Evolutionary conservation across 2,329 filamentous ascomycete genomes (phyloP), one percentile per base, ranked within the genome.

Genomic region (Setomelanomma holmii): DNA sequence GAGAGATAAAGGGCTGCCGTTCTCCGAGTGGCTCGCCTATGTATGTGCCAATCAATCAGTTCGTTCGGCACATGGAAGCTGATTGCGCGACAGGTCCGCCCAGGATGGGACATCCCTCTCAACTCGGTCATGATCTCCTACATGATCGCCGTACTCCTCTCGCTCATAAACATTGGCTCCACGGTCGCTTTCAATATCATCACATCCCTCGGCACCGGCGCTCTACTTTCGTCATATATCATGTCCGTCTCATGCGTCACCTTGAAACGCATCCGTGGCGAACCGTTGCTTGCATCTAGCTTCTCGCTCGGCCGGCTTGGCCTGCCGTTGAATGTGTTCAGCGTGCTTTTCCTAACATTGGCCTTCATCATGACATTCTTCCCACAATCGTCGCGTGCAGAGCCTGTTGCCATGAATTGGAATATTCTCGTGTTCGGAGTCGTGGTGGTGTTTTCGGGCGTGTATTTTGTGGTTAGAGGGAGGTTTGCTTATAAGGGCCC

Each of bases 331-430:
- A 79, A 78, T 38, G 54, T 62, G 4, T 36, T 76, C 6, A 72
- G 68, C 1, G 46, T 77, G 7, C 11, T 65, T 2, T 78, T 78
- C 49, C 51, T 71, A 1, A 21, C 54, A 16, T 72, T 73, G 47
- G 63, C 66, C 0, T 72, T 76, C 49, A 63, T 78, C 44, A 59
- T 80, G 50, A 69, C 72, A 1, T 80, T 81, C 52, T 81, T 80
- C 49, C 78, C 78, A 0, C 54, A 61, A 34, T 51, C 39, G 11
- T 60, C 64, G 1, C 51, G 56, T 0, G 54, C 58, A 20, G 33
- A 46, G 5, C 39, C 49, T 3, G 51, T 47, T 1, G 76, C 71
- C 3, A 81, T 81, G 78, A 81, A 81, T 49, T 81, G 78, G 76
- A 73, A 71, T 33, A 63, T 71, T 34, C 66, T 69, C 3, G 79